Evolutionary conservation across 495 filamentous ascomycete species (phyloP).

Genomic region (Geoglossum glabrum): DNA sequence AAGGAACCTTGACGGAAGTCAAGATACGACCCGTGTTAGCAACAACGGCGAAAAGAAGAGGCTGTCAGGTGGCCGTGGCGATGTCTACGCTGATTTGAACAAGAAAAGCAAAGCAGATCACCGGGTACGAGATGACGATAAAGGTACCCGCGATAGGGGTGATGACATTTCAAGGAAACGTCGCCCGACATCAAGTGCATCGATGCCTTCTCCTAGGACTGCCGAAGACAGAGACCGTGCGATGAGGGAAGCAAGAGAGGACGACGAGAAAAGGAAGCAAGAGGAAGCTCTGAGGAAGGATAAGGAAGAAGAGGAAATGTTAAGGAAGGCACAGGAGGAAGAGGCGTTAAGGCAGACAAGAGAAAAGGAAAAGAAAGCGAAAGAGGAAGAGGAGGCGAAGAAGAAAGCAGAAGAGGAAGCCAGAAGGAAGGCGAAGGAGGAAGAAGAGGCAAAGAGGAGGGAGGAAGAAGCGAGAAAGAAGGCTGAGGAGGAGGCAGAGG

Average conservation of each 20-base stretch:
- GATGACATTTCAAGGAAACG: background rate
- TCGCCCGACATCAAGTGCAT: background rate
- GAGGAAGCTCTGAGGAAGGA: background rate
- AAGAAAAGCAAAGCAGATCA: background rate
- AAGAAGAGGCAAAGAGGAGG: slow-evolving; percentile 20
- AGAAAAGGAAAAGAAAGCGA: background rate
- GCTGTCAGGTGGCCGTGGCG: background rate
- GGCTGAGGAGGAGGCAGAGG: slow-evolving; percentile 9
- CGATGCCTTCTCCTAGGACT: background rate
- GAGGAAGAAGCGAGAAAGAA: slow-evolving; percentile 11
- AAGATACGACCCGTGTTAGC: background rate
- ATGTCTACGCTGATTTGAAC: background rate
- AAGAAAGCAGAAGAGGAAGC: slow-evolving; percentile 21
- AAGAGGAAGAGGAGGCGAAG: slow-evolving; percentile 2
- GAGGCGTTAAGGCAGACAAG: slow-evolving; percentile 2
- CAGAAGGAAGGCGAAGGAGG: slow-evolving; percentile 17
- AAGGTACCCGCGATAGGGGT: background rate
- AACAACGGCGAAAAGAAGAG: background rate
- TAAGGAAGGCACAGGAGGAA: background rate
- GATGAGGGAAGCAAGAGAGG: background rate
- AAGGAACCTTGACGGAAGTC: background rate
- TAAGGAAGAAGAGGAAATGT: background rate
- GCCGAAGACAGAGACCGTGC: background rate
- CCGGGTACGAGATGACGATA: background rate
- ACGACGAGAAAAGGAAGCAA: background rate